A percentile compares a stretch with the other conserved stretches of the same genome.
Evolutionary conservation across 202 grass and related monocot species (phyloP).

Genomic region (Bolboschoenoplectus hybrid): DNA sequence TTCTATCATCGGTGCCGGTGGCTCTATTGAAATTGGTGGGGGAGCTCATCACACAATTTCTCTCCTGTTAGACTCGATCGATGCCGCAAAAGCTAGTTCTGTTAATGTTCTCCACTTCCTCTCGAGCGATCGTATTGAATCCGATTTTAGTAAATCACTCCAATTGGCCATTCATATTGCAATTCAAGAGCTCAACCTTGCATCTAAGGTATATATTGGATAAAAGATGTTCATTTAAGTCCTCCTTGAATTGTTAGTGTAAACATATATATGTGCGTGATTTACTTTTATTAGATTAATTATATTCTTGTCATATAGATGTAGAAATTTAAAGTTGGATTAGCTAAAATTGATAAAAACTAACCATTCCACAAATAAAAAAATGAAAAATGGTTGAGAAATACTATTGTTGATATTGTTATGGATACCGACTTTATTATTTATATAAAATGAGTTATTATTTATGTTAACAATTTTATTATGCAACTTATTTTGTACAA

Average conservation of each 20-base stretch:
- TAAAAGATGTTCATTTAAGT: not conserved
- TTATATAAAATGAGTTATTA: no score
- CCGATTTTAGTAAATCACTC: not conserved
- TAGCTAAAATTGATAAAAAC: not conserved
- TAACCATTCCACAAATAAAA: not conserved
- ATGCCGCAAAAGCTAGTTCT: not conserved
- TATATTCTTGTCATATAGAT: not conserved
- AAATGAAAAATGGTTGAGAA: no score
- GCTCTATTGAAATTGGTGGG: not conserved
- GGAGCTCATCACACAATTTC: conserved; percentile 7
- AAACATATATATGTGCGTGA: not conserved
- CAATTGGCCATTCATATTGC: not conserved
- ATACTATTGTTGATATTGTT: no score
- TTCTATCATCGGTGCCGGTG: not conserved
- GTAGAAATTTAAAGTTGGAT: not conserved
- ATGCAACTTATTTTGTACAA: no score
- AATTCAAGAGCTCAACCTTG: not conserved
- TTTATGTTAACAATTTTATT: no score
- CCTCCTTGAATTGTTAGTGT: not conserved
- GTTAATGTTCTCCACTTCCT: conserved; percentile 15
- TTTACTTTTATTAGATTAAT: not conserved
- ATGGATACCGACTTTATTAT: no score
- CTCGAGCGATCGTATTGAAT: not conserved
- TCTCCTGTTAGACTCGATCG: not conserved
- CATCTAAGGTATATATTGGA: not conserved